Evolutionary conservation across 1,284 basidiomycete species (phyloP), one percentile per base, ranked within the genome.

Genomic region (Puccinia triticina): DNA sequence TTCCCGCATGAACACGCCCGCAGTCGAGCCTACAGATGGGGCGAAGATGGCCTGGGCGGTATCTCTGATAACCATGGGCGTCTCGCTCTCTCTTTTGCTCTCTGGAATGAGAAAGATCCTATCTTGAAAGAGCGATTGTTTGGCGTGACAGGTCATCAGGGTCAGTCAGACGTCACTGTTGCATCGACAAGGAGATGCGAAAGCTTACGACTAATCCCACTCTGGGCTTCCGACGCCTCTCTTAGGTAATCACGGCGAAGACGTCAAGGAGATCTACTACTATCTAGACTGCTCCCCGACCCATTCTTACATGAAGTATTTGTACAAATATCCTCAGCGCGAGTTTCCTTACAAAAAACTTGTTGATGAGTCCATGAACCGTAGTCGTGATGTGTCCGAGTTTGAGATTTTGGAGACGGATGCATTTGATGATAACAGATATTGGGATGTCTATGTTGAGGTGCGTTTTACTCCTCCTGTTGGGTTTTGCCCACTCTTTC

Each of bases 221-320:
- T 53, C 43, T 18, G 2, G 43, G 48, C 48, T 43, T 43, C 37
- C 34, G 11, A 26, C 21, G 40, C 5, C 53, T 40, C 8, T 69
- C 29, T 43, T 83, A 88, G 94, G 96, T 61, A 99, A 99, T 87
- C 96, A 99, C 88, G 96, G 96, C 84, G 96, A 99, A 88, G 96
- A 99, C 87, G 94, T 96, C 89, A 98, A 98, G 88, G 96, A 99
- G 87, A 89, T 98, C 43, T 98, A 98, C 88, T 99, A 96, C 87
- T 98, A 99, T 88, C 91, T 99, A 84, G 96, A 98, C 88, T 97
- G 94, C 77, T 97, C 96, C 0, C 96, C 96, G 29, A 98, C 96
- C 0, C 96, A 99, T 87, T 96, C 94, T 46, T 99, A 98, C 90
- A 98, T 98, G 96, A 99, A 98, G 88, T 96, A 93, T 88, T 89